Base-by-base conservation (phyloP, 768 basidiomycete genomes). In the Termitomyces sp. region DNA sequence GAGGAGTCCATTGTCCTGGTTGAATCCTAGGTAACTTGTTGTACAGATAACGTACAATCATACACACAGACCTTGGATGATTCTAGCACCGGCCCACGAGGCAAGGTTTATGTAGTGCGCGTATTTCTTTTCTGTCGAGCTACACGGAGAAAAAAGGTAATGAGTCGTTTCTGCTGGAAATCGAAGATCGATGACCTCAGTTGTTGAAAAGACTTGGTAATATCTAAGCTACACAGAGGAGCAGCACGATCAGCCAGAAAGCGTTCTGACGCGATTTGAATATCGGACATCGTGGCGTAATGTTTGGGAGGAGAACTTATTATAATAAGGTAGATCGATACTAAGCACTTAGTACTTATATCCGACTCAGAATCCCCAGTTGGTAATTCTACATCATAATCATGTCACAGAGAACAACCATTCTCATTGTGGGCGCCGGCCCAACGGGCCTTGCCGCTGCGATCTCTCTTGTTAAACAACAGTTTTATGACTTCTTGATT, bases 61-160 rank as follows among this genome's bases (percentile, higher is more conserved):
- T 26, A 34, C 26, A 34, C 4, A 32, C 57, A 55, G 36, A 74
- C 77, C 77, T 73, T 91, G 88, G 55, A 92, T 88, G 71, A 94
- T 88, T 41, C 88, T 79, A 50, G 83, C 88, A 29, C 92, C 92
- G 0, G 88, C 88, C 92, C 92, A 94, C 1, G 85, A 84, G 6
- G 91, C 92, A 61, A 82, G 65, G 20, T 78, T 80, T 14, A 92
- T 51, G 65, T 81, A 85, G 70, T 94, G 90, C 2, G 87, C 80
- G 64, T 94, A 94, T 59, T 85, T 79, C 73, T 90, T 88, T 66
- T 94, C 92, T 62, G 79, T 80, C 5, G 81, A 74, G 52, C 90
- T 93, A 55, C 10, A 55, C 20, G n/a, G 16, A 10, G 39, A 46
- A 29, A 22, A 37, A 58, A 59, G 47, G 55, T 27, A 55, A 43